Conservation (phyloP, 169 alveolate genomes). For the Plasmodium blacklocki region DNA sequence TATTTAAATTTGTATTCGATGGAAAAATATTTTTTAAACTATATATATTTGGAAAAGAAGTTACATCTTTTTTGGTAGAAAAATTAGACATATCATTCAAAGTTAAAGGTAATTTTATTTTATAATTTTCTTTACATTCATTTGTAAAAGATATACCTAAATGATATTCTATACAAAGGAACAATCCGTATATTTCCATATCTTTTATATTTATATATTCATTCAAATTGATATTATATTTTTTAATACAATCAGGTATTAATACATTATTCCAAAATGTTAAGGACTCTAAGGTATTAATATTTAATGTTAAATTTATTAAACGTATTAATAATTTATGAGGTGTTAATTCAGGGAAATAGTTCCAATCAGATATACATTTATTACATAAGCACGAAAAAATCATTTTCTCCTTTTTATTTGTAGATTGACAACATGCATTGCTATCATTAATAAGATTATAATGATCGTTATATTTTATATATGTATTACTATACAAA, state of each 20-base stretch:
- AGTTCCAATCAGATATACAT: slow-evolving; percentile 42
- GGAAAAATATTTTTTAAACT: slow-evolving; percentile 25
- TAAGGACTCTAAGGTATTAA: slow-evolving; percentile 14
- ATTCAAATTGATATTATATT: slow-evolving; percentile 35
- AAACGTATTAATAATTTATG: slow-evolving; percentile 57
- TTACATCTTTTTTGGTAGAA: slow-evolving; percentile 17
- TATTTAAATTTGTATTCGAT: neutral
- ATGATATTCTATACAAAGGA: slow-evolving; percentile 56
- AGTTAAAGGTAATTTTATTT: slow-evolving; percentile 47
- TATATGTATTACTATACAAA: neutral
- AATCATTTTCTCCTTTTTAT: neutral
- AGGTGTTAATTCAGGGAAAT: slow-evolving; percentile 61
- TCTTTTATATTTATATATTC: slow-evolving; percentile 62
- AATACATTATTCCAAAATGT: slow-evolving; percentile 61
- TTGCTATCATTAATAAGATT: neutral
- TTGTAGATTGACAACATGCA: neutral
- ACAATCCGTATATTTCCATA: slow-evolving; percentile 34
- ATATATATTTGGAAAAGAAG: slow-evolving; percentile 34
- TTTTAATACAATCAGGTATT: slow-evolving; percentile 42
- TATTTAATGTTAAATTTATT: slow-evolving; percentile 66
- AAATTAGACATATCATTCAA: slow-evolving; percentile 63
- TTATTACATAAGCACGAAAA: slow-evolving; percentile 49
- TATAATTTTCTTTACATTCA: slow-evolving; percentile 36
- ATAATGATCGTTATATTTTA: neutral
- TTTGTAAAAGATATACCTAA: slow-evolving; percentile 63